These are phyloP conservation scores for Thermomucor indicae-seudaticae DNA, from an alignment of 371 early-diverging fungal genomes.

Conservation along the genomic window DNA sequence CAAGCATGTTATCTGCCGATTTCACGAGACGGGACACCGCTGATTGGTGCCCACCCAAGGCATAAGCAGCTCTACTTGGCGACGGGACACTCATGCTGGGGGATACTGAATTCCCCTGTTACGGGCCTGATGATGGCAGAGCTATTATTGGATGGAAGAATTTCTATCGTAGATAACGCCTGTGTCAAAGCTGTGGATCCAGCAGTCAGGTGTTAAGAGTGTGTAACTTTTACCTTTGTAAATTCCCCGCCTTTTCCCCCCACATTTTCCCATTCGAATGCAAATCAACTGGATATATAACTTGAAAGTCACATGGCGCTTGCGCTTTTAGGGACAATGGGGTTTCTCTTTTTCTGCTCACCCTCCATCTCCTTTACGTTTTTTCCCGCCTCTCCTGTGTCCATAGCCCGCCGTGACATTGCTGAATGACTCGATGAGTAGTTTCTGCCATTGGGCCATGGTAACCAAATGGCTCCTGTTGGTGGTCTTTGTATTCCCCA, in stretches of 20 bases:
- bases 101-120: conserved; percentile 65
- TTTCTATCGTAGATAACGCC: conserved; percentile 27
- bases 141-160: conserved; percentile 44
- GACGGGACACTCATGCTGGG: conserved; percentile 72
- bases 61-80: conserved; percentile 52
- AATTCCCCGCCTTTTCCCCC: too few species aligned
- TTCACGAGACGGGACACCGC: conserved; percentile 47
- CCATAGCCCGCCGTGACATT: neutral
- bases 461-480: neutral
- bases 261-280: too few species aligned
- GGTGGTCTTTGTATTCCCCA: neutral
- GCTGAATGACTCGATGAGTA: neutral
- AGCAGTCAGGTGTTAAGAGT: conserved; percentile 6
- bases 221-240: too few species aligned
- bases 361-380: too few species aligned
- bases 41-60: conserved; percentile 55
- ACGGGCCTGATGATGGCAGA: conserved; percentile 68
- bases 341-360: too few species aligned
- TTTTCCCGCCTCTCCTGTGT: too few species aligned
- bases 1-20: conserved; percentile 68
- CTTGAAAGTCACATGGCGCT: too few species aligned
- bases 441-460: neutral
- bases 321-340: too few species aligned
- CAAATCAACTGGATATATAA: too few species aligned
- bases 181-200: conserved; percentile 13